These are phyloP conservation scores for Exophiala viscosa DNA, from an alignment of 2,329 filamentous ascomycete species.

Conservation along the genomic window DNA sequence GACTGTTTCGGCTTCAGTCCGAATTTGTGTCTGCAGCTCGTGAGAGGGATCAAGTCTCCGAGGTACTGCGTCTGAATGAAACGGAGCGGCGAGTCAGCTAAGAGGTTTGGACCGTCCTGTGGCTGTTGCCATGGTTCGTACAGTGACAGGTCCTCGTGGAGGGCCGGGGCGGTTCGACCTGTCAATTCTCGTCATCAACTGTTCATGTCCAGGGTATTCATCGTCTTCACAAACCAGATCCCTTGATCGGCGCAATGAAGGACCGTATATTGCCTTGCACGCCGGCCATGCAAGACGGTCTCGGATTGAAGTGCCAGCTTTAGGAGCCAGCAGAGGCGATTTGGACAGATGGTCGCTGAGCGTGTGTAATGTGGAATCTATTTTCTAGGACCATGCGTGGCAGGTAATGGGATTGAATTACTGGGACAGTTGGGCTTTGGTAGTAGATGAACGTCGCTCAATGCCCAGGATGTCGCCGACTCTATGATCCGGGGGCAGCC, in stretches of 20 bases:
- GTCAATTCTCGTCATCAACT: constrained; percentile 8
- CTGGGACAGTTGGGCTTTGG: background rate
- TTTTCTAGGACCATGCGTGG: background rate
- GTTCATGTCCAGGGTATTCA: background rate
- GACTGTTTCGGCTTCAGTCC: constrained; percentile 56
- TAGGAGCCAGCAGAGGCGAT: constrained; percentile 8
- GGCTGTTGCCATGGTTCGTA: constrained; percentile 50
- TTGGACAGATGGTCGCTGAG: background rate
- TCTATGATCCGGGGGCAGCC: background rate
- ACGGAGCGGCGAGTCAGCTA: constrained; percentile 57
- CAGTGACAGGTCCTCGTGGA: constrained; percentile 49
- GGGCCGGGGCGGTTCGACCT: constrained; percentile 42
- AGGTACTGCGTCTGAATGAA: constrained; percentile 38
- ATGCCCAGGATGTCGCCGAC: background rate
- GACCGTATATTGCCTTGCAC: constrained; percentile 27
- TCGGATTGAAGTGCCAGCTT: constrained; percentile 5
- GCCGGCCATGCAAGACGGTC: constrained; percentile 26
- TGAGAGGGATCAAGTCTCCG: constrained; percentile 28
- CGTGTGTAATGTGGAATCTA: background rate
- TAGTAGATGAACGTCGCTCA: background rate
- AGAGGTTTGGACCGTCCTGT: constrained; percentile 49
- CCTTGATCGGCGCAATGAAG: constrained; percentile 26
- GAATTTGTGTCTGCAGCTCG: constrained; percentile 57
- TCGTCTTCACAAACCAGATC: constrained; percentile 22
- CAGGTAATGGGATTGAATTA: background rate